These are phyloP conservation scores for Colletotrichum higginsianum DNA, from an alignment of 2,329 filamentous ascomycete species.

Conservation along the genomic window DNA sequence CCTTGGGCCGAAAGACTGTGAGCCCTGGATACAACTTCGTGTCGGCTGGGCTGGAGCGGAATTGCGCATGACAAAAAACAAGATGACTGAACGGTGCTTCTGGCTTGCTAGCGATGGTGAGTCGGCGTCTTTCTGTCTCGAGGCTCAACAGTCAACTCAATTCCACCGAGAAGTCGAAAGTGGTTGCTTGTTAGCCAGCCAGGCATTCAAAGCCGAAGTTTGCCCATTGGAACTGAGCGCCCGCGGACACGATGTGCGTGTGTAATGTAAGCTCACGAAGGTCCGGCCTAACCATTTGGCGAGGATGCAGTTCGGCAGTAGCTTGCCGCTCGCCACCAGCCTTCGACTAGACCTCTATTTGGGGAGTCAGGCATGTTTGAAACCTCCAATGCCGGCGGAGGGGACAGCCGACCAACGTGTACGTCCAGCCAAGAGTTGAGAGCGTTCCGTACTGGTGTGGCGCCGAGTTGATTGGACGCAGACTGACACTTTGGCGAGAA, in stretches of 20 bases:
- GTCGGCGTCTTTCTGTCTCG: conserved; percentile 10
- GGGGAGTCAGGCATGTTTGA: not conserved
- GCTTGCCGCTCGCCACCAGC: not conserved
- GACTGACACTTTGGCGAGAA: not conserved
- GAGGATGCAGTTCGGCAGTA: not conserved
- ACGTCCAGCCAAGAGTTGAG: not conserved
- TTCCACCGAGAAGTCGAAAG: not conserved
- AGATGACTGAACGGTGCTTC: conserved; percentile 5
- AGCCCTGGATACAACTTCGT: not conserved
- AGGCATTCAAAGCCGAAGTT: conserved; percentile 8
- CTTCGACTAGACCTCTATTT: not conserved
- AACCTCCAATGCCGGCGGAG: not conserved
- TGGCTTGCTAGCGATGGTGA: conserved; percentile 22
- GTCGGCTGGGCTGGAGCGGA: not conserved
- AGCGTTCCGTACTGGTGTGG: not conserved
- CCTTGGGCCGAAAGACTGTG: conserved; percentile 3
- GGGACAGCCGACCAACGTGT: not conserved
- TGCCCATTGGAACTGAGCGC: conserved; percentile 4
- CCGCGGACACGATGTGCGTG: not conserved
- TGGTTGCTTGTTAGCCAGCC: conserved; percentile 7
- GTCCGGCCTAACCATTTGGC: conserved; percentile 10
- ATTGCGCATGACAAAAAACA: not conserved
- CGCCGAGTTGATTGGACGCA: not conserved
- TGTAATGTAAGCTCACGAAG: conserved; percentile 5
- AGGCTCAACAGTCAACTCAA: conserved; percentile 27